Evolutionary conservation across 2,329 filamentous ascomycete genomes (phyloP), one percentile per base, ranked within the genome.

Genomic region (Neocucurbitaria cava): DNA sequence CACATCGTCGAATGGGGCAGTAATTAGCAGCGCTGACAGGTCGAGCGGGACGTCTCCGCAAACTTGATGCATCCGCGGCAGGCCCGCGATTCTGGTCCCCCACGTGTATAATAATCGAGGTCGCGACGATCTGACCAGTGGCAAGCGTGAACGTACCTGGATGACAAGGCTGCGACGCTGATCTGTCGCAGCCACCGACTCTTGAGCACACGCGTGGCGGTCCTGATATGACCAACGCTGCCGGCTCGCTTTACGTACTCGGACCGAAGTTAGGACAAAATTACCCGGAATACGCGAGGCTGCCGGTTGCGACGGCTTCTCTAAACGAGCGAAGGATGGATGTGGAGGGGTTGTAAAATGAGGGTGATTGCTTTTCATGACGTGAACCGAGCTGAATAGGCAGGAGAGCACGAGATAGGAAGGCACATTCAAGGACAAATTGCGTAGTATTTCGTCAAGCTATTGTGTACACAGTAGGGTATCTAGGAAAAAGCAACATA

Each of bases 191-290:
- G 45, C 38, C 42, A 42, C 30, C 40, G 24, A 45, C 44, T 35
- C 41, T 24, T 6, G 13, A 35, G 49, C 48, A 33, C 51, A 49
- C 30, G 24, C 31, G 45, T 5, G 45, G 30, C 44, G 17, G 9
- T 39, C 18, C 39, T 17, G 52, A 54, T 41, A 50, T 54, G 52
- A 46, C 52, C 35, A 50, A 50, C 26, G 18, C 36, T 31, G 36
- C 13, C 9, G 20, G 9, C 23, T 36, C 24, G 28, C 9, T 35
- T 54, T 54, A 54, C 51, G 51, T 49, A 54, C 51, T 49, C 13
- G 18, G 39, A 23, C 31, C 21, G 45, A 31, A n/a, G n/a, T n/a
- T 23, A 21, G 45, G 11, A 35, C 51, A 54, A n/a, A 20, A 24
- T 10, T n/a, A 35, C 18, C 26, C 33, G 41, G 45, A 15, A 38